Evolutionary conservation across 805 yeast species (phyloP).

Genomic region (Wickerhamomyces chambardii): DNA sequence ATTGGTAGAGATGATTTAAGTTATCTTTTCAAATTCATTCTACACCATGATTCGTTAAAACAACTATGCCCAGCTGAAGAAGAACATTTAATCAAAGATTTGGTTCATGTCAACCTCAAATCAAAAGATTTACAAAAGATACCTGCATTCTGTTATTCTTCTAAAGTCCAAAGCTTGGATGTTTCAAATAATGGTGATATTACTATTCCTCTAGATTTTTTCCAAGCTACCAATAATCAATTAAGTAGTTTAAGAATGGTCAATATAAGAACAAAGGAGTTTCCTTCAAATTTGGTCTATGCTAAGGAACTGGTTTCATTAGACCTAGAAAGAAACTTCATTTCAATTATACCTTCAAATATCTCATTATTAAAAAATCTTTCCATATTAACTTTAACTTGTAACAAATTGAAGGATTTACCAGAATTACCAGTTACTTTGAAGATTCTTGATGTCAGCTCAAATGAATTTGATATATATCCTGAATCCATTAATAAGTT

Average conservation of each 20-base stretch:
- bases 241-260: constrained; percentile 60
- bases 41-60: constrained; percentile 53
- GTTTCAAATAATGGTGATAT: constrained; percentile 85
- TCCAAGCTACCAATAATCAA: constrained; percentile 68
- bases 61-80: constrained; percentile 64
- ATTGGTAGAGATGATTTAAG: constrained; percentile 81
- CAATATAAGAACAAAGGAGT: constrained; percentile 60
- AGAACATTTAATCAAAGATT: constrained; percentile 52
- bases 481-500: constrained; percentile 63
- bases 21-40: constrained; percentile 71
- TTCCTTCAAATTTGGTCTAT: constrained; percentile 67
- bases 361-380: constrained; percentile 45
- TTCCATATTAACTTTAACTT: constrained; percentile 56
- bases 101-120: constrained; percentile 63
- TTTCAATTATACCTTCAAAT: constrained; percentile 51
- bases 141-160: constrained; percentile 76
- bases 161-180: constrained; percentile 73
- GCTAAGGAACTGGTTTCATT: constrained; percentile 59
- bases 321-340: constrained; percentile 72
- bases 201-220: constrained; percentile 74
- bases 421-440: constrained; percentile 51
- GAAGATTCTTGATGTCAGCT: constrained; percentile 62
- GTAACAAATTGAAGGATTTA: constrained; percentile 59
- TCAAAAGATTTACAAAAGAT: constrained; percentile 73
- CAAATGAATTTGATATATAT: constrained; percentile 56